Evolutionary conservation across 768 basidiomycete genomes (phyloP).

Genomic region (Asterophora lycoperdoides): DNA sequence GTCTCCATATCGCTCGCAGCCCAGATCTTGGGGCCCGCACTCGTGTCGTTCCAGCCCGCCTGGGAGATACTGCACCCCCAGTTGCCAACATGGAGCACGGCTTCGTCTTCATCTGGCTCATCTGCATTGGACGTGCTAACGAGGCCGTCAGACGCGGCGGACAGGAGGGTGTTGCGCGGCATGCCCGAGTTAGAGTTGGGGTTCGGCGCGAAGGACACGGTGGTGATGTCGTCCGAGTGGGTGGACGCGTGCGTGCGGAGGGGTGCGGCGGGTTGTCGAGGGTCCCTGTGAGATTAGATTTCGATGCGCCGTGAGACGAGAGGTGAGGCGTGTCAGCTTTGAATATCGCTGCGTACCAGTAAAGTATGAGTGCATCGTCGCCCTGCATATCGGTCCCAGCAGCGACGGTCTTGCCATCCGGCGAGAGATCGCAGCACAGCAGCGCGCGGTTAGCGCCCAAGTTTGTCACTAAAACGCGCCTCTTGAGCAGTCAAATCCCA

Average conservation of each 20-base stretch:
- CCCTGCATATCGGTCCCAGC: conserved; percentile 80
- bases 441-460: conserved; percentile 41
- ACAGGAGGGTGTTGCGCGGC: conserved; percentile 49
- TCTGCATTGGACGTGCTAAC: conserved; percentile 64
- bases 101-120: conserved; percentile 87
- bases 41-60: conserved; percentile 56
- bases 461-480: conserved; percentile 41
- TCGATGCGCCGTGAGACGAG: too few species aligned
- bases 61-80: conserved; percentile 81
- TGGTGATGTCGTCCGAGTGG: conserved; percentile 91
- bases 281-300: conserved; percentile 64
- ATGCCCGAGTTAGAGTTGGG: conserved; percentile 20
- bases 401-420: conserved; percentile 67
- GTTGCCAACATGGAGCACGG: conserved; percentile 75
- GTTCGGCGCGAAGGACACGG: conserved; percentile 56
- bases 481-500: conserved; percentile 37
- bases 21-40: conserved; percentile 53
- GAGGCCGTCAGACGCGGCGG: conserved; percentile 82
- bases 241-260: conserved; percentile 77
- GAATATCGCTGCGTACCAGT: conserved; percentile 55
- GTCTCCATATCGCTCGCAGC: conserved; percentile 94
- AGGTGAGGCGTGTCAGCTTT: too few species aligned
- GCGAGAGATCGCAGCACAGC: conserved; percentile 67
- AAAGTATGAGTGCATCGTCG: conserved; percentile 79
- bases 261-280: conserved; percentile 67